Evolutionary conservation across 208 protist genomes (phyloP).

Genomic region (Trypanosoma conorhini): DNA sequence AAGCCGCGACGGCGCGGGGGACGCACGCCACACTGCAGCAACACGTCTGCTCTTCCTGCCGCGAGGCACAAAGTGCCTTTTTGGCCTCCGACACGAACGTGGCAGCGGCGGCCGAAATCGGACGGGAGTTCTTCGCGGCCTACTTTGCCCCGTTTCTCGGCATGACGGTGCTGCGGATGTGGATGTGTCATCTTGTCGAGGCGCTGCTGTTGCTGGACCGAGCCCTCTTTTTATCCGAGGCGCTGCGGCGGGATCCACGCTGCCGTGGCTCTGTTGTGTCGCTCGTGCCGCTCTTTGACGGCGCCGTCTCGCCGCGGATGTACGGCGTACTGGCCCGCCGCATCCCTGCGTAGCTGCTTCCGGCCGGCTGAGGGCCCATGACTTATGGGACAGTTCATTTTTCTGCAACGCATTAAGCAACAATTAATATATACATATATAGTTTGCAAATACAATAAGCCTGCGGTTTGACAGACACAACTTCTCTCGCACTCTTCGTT

Average conservation of each 20-base stretch:
- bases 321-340: slow-evolving; percentile 80
- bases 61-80: slow-evolving; percentile 39
- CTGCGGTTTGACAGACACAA: not conserved
- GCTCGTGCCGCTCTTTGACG: slow-evolving; percentile 87
- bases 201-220: slow-evolving; percentile 78
- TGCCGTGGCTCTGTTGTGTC: slow-evolving; percentile 55
- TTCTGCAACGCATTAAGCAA: not conserved
- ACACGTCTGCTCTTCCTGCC: slow-evolving; percentile 48
- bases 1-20: slow-evolving; percentile 12
- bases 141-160: slow-evolving; percentile 78
- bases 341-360: not conserved
- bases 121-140: slow-evolving; percentile 23
- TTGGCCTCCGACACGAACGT: slow-evolving; percentile 18
- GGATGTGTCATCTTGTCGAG: slow-evolving; percentile 89
- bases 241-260: slow-evolving; percentile 9
- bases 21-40: slow-evolving; percentile 43
- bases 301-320: slow-evolving; percentile 75
- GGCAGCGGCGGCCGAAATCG: slow-evolving; percentile 33
- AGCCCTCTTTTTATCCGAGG: slow-evolving; percentile 72
- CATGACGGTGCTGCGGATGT: slow-evolving; percentile 87
- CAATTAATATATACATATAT: too few species aligned
- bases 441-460: not conserved
- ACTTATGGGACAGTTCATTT: not conserved
- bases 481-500: not conserved
- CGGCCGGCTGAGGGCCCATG: not conserved